Base-by-base conservation (phyloP, 140 eudicot genomes). In the Erigeron philadelphicus region DNA sequence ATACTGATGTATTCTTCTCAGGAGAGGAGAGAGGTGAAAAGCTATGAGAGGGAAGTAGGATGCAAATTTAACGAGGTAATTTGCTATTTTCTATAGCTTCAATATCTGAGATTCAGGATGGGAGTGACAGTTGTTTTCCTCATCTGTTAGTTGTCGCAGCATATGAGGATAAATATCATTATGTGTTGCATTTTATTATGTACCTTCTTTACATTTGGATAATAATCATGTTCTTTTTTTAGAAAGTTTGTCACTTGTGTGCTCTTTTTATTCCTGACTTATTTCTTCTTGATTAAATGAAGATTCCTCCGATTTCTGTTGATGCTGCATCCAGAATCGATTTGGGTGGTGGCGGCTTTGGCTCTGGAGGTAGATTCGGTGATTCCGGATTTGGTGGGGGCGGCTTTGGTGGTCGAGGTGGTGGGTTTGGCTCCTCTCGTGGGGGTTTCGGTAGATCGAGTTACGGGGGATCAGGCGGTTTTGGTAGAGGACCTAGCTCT, bases 1-100 rank as follows among this genome's bases (percentile, higher is more conserved):
- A 92, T 92, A 75, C 78, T 86, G 3, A 84, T 92, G 70, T 48
- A 92, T 81, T 79, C 98, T 5, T 50, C 80, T 6, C 73, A 78
- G 50, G 85, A 92, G 48, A 57, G 49, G 70, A 84, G 96, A 79
- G 96, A 89, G 38, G 86, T 91, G 41, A 84, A 84, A 75, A 73
- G 77, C 15, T 80, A 85, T 54, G 96, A 91, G 65, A 85, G 91
- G 11, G 96, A 91, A 56, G 91, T 91, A 9, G 96, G 98, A 35
- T 84, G 96, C 78, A 79, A 67, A 45, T 88, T 92, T 72, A 15
- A 18, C 1, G 95, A 88, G 93, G 98, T 92, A 76, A 58, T 15
- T 8, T 11, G 16, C 5, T 42, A 64, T 16, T 18, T 41, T 31
- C 38, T 61, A 16, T 15, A n/a, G 49, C 31, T 61, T 40, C 3